phyloP scores from a whole-genome alignment of 2,329 filamentous ascomycete species.

The Colletotrichum costaricense region DNA sequence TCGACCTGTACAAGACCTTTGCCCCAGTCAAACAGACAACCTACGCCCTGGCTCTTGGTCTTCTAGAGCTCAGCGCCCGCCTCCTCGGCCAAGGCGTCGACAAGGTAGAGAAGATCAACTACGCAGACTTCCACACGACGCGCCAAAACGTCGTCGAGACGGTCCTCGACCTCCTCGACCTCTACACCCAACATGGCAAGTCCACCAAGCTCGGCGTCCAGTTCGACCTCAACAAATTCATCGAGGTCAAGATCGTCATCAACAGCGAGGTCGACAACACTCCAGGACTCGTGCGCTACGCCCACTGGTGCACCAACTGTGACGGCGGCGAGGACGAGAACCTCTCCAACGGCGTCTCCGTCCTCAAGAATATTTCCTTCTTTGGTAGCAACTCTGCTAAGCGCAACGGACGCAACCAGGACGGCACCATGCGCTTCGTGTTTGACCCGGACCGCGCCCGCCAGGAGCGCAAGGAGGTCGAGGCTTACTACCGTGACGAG shows the following conservation, averaged over 20 bases:
- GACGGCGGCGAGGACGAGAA: slow-evolving; percentile 51
- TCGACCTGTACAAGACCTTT: slow-evolving; percentile 94
- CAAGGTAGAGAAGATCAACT: slow-evolving; percentile 60
- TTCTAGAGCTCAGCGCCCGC: slow-evolving; percentile 82
- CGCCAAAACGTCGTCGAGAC: slow-evolving; percentile 75
- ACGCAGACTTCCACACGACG: slow-evolving; percentile 58
- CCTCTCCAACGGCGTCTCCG: slow-evolving; percentile 50
- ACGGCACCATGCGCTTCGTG: slow-evolving; percentile 89
- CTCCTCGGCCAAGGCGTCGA: slow-evolving; percentile 69
- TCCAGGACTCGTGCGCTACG: slow-evolving; percentile 71
- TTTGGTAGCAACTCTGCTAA: slow-evolving; percentile 50
- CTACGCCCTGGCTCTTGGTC: slow-evolving; percentile 84
- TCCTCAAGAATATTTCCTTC: slow-evolving; percentile 51
- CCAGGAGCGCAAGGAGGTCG: slow-evolving; percentile 75
- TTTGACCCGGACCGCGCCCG: slow-evolving; percentile 82
- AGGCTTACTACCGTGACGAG: slow-evolving; percentile 77
- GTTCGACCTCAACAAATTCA: slow-evolving; percentile 81
- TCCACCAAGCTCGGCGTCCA: slow-evolving; percentile 79
- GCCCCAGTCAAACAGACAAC: slow-evolving; percentile 90
- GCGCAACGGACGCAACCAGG: slow-evolving; percentile 60
- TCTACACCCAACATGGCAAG: slow-evolving; percentile 87
- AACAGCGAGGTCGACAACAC: slow-evolving; percentile 82
- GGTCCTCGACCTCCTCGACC: slow-evolving; percentile 88
- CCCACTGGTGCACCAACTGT: slow-evolving; percentile 68
- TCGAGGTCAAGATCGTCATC: slow-evolving; percentile 86